These are phyloP conservation scores for Colletotrichum zoysiae DNA, from an alignment of 2,329 filamentous ascomycete species.

Conservation along the genomic window DNA sequence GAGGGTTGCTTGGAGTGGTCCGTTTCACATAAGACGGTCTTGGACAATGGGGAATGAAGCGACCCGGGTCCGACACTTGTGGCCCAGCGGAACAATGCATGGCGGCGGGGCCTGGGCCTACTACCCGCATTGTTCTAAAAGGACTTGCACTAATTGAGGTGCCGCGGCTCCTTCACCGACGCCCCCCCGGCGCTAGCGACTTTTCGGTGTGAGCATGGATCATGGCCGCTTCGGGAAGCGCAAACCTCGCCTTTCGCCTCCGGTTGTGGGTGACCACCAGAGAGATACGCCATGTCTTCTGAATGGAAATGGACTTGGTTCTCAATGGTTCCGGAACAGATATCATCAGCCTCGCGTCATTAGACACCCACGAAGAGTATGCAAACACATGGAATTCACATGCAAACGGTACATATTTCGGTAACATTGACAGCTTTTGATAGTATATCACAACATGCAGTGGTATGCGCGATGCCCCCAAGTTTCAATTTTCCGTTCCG, in stretches of 20 bases:
- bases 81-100: conserved; percentile 34
- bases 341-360: background rate
- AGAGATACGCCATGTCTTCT: background rate
- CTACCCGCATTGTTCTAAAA: conserved; percentile 39
- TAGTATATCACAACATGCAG: conserved; percentile 27
- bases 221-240: conserved; percentile 1
- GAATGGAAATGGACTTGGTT: background rate
- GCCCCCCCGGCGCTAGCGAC: conserved; percentile 25
- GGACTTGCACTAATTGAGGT: conserved; percentile 40
- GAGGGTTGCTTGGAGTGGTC: conserved; percentile 38
- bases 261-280: background rate
- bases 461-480: conserved; percentile 35
- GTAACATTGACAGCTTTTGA: conserved; percentile 27
- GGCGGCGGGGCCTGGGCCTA: conserved; percentile 31
- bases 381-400: background rate
- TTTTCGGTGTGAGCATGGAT: conserved; percentile 35
- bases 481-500: conserved; percentile 25
- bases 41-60: conserved; percentile 37
- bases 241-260: conserved; percentile 11
- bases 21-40: conserved; percentile 40
- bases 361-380: too few relatives aligned
- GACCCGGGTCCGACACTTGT: conserved; percentile 36
- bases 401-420: conserved; percentile 5
- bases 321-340: too few relatives aligned
- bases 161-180: conserved; percentile 35